Conservation (phyloP, 2,329 filamentous ascomycete genomes). For the Penicillium oxalicum region DNA sequence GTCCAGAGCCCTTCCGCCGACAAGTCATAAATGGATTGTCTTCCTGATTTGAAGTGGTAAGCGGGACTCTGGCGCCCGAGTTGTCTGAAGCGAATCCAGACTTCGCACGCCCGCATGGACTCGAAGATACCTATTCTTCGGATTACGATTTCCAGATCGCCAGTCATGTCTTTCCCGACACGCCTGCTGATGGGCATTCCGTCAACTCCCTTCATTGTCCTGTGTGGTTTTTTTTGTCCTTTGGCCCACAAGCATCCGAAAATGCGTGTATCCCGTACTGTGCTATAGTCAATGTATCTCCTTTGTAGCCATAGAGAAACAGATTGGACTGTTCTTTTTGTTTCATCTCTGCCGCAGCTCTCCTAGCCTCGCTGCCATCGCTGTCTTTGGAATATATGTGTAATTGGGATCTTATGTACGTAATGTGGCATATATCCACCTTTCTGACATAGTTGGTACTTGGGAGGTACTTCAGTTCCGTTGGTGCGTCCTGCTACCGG, state of each 20-base stretch:
- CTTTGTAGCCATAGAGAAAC: slow-evolving; percentile 37
- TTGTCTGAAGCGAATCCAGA: slow-evolving; percentile 3
- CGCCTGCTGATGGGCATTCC: slow-evolving; percentile 7
- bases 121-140: not conserved
- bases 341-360: not conserved
- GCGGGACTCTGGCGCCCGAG: slow-evolving; percentile 19
- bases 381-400: too few species aligned
- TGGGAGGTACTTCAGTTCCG: not conserved
- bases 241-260: slow-evolving; percentile 28
- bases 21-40: slow-evolving; percentile 28
- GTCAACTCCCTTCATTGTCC: slow-evolving; percentile 11
- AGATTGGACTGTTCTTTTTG: slow-evolving; percentile 13
- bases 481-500: slow-evolving; percentile 12
- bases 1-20: slow-evolving; percentile 57
- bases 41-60: slow-evolving; percentile 18
- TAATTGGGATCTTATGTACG: too few species aligned
- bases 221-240: slow-evolving; percentile 24
- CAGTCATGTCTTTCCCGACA: slow-evolving; percentile 14
- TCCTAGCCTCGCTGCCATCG: not conserved
- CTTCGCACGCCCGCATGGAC: slow-evolving; percentile 3
- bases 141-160: slow-evolving; percentile 5
- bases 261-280: slow-evolving; percentile 40
- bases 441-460: not conserved
- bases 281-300: slow-evolving; percentile 42
- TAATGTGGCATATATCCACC: too few species aligned